Conservation (phyloP, 768 basidiomycete genomes). For the Termitomyces sp. region DNA sequence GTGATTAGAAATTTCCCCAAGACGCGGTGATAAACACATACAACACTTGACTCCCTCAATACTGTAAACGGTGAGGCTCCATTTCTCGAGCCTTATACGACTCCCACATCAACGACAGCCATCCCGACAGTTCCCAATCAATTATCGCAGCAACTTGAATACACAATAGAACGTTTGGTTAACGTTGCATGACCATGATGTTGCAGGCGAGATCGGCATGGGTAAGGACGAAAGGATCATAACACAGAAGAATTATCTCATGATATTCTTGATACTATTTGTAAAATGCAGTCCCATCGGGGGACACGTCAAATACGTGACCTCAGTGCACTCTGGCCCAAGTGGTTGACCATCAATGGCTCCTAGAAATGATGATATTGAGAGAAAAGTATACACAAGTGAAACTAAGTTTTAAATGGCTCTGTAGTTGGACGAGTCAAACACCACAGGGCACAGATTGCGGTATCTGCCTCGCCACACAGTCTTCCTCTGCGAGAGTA, state of each 20-base stretch:
- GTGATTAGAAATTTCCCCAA: no score
- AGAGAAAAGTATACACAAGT: no score
- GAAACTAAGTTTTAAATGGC: background rate
- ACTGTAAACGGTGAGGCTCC: no score
- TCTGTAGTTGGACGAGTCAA: background rate
- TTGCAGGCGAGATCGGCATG: background rate
- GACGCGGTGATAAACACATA: no score
- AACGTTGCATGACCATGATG: background rate
- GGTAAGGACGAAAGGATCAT: background rate
- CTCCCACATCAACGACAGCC: no score
- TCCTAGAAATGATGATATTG: background rate
- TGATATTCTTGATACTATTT: background rate
- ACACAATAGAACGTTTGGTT: no score
- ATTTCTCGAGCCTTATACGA: no score
- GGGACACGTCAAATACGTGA: background rate
- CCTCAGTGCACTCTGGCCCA: background rate
- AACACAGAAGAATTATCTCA: background rate
- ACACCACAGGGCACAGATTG: background rate
- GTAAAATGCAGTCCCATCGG: background rate
- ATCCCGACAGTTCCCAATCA: no score
- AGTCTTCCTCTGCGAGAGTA: background rate
- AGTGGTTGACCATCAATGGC: background rate
- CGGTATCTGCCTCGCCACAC: background rate
- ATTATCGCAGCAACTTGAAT: no score
- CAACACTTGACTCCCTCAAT: no score